Percentiles rank a stretch among this genome's conserved stretches.
phyloP scores from a whole-genome alignment of 805 yeast species.

The Isabelozyma heimii region DNA sequence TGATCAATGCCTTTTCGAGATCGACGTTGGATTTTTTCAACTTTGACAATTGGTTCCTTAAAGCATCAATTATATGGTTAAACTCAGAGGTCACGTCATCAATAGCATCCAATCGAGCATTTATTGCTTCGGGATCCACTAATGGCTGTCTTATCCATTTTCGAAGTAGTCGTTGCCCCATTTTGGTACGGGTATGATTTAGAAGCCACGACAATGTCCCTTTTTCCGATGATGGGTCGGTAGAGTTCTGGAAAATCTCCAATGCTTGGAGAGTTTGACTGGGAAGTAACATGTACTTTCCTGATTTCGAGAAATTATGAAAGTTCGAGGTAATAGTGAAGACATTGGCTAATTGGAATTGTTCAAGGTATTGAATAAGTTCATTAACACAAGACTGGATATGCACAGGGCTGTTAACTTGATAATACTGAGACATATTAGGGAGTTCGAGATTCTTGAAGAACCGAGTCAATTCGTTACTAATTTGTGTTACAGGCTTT shows the following conservation, averaged over 20 bases:
- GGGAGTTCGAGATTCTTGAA: slow-evolving; percentile 18
- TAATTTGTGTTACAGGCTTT: slow-evolving; percentile 3
- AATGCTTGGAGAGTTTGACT: slow-evolving; percentile 66
- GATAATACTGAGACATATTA: slow-evolving; percentile 14
- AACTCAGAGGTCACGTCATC: slow-evolving; percentile 24
- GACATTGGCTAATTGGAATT: slow-evolving; percentile 59
- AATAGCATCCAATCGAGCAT: slow-evolving; percentile 60
- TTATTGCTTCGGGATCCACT: slow-evolving; percentile 49
- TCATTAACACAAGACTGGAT: slow-evolving; percentile 41
- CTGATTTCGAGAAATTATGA: slow-evolving; percentile 45
- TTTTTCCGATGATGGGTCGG: slow-evolving; percentile 45
- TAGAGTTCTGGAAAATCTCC: slow-evolving; percentile 69
- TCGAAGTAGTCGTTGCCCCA: slow-evolving; percentile 66
- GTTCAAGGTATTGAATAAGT: slow-evolving; percentile 54
- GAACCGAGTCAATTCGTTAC: slow-evolving; percentile 18
- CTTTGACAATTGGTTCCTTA: slow-evolving; percentile 21
- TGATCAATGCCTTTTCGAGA: slow-evolving; percentile 33
- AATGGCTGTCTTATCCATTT: slow-evolving; percentile 80
- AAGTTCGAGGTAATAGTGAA: slow-evolving; percentile 54
- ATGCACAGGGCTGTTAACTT: slow-evolving; percentile 12
- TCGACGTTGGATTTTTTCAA: slow-evolving; percentile 26
- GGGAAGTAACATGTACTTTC: slow-evolving; percentile 55
- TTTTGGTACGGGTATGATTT: slow-evolving; percentile 75
- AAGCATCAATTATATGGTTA: slow-evolving; percentile 32
- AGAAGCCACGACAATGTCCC: slow-evolving; percentile 82